Evolutionary conservation across 768 basidiomycete genomes (phyloP), one percentile per base, ranked within the genome.

Genomic region (Xerocomus brunneocitrinus): DNA sequence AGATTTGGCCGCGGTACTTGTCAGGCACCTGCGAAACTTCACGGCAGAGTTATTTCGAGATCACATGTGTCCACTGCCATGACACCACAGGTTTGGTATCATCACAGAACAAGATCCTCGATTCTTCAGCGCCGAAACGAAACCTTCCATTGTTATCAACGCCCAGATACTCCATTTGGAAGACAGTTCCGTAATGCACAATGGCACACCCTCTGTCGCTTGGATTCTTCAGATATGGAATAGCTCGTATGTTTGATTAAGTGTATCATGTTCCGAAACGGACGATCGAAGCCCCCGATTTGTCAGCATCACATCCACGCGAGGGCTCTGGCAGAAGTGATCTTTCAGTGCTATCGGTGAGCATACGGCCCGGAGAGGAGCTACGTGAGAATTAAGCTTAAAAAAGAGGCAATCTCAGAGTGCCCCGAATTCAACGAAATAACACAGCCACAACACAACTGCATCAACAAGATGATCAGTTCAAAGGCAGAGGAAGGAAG

Each of bases 91-190:
- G 16, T 41, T 38, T n/a, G 32, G 30, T 38, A 39, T 41, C 24
- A 32, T n/a, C 44, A 31, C 19, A 30, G 9, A 9, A 27, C 7
- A 34, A 47, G 54, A 45, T 52, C 13, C 47, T 12, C 19, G 19
- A 19, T 19, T 19, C 19, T 19, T 19, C 47, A 39, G 41, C 50
- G 50, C 45, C 42, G 10, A 30, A 19, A 53, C 24, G 14, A 46
- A 10, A 40, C 5, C 39, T 47, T 63, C 52, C 58, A 42, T 56
- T 43, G 35, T 10, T 35, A 54, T 63, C 61, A 62, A 30, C 8
- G 47, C 46, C 53, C 32, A 19, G 30, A 31, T 39, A 35, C 19
- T 12, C 22, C 25, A 41, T 57, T 50, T 8, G 9, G 28, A 27
- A 13, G 39, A 48, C 9, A n/a, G 8, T 39, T 19, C 19, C 38